Evolutionary conservation across 257 asterid genomes (phyloP).

Genomic region (Solanum piurae): DNA sequence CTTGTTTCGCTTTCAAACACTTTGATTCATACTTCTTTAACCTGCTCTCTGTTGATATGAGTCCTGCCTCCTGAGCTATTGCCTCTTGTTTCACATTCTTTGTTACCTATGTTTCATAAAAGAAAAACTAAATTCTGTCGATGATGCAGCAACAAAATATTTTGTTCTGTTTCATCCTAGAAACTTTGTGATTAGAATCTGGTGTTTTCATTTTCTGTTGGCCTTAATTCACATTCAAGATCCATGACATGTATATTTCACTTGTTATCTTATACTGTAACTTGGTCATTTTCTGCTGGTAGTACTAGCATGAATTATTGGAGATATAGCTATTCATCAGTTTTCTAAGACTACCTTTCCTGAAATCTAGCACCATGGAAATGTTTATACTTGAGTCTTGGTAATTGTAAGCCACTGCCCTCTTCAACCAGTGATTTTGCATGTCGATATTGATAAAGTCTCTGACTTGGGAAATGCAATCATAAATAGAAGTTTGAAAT

Average conservation of each 20-base stretch:
- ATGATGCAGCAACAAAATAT: neutral
- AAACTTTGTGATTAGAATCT: neutral
- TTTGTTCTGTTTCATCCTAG: neutral
- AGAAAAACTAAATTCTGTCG: neutral
- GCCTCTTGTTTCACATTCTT: neutral
- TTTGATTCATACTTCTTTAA: neutral
- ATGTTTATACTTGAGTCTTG: neutral
- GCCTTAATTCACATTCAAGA: neutral
- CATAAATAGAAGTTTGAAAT: neutral
- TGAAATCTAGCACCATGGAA: neutral
- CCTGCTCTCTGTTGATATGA: neutral
- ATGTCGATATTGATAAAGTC: neutral
- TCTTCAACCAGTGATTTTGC: neutral
- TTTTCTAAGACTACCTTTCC: neutral
- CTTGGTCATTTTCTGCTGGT: neutral
- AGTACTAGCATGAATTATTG: neutral
- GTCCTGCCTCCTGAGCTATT: neutral
- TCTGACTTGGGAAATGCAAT: neutral
- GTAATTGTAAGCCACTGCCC: neutral
- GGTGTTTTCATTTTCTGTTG: neutral
- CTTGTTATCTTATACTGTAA: neutral
- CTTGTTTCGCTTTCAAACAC: neutral
- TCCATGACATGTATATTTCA: neutral
- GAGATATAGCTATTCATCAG: neutral
- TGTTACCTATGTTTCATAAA: neutral